Percentiles rank a stretch among this genome's conserved stretches.
These are phyloP conservation scores for Phylloporus rhodoxanthus DNA, from an alignment of 768 basidiomycete genomes.

Conservation along the genomic window DNA sequence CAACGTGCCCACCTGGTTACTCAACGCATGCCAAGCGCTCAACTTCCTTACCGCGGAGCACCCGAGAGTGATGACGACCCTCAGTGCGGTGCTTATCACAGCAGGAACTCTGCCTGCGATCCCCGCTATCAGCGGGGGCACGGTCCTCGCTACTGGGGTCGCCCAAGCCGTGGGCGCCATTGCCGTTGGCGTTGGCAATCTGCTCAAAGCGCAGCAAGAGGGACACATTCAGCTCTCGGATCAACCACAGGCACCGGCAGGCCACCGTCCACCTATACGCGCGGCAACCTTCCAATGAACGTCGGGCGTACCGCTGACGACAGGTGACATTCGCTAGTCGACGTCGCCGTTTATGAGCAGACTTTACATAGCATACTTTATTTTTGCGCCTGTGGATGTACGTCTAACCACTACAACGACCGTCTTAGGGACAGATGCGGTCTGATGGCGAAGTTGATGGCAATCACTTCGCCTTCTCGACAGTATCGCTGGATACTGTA, in stretches of 20 bases:
- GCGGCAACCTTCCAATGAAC: slow-evolving; percentile 29
- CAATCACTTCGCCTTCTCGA: slow-evolving; percentile 5
- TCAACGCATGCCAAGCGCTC: slow-evolving; percentile 71
- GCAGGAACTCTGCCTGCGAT: slow-evolving; percentile 70
- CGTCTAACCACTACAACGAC: slow-evolving; percentile 8
- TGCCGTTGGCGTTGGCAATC: slow-evolving; percentile 64
- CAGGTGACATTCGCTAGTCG: slow-evolving; percentile 20
- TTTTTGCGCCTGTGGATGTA: slow-evolving; percentile 5
- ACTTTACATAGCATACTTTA: slow-evolving; percentile 21
- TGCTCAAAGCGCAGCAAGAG: slow-evolving; percentile 47
- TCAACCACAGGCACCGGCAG: slow-evolving; percentile 11
- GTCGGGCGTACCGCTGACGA: slow-evolving; percentile 1
- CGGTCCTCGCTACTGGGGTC: slow-evolving; percentile 64
- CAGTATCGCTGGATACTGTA: slow-evolving; percentile 14
- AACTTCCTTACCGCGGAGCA: slow-evolving; percentile 72
- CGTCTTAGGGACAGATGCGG: slow-evolving; percentile 2
- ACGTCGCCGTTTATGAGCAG: slow-evolving; percentile 11
- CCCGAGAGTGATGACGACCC: slow-evolving; percentile 65
- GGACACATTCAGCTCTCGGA: slow-evolving; percentile 28
- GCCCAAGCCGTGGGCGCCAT: slow-evolving; percentile 77
- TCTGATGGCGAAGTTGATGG: slow-evolving; percentile 10
- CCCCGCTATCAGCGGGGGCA: slow-evolving; percentile 66
- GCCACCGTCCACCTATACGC: slow-evolving; percentile 24
- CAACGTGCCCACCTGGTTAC: slow-evolving; percentile 68
- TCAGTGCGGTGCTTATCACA: slow-evolving; percentile 75